These are phyloP conservation scores for Spironucleus salmonicida DNA, from an alignment of 208 protist genomes.

Conservation along the genomic window DNA sequence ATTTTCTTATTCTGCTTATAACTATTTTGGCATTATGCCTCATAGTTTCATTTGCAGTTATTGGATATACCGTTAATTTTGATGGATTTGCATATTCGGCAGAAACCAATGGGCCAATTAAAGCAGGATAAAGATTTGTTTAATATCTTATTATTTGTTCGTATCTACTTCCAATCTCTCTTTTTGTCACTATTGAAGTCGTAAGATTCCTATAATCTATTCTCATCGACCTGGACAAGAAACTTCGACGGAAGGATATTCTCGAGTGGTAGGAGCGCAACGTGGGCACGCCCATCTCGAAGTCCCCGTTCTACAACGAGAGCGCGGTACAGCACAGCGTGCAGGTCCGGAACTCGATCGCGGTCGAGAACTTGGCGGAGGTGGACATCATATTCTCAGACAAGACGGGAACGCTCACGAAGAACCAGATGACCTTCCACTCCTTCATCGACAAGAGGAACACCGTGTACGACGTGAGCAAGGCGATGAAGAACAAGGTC, in stretches of 20 bases:
- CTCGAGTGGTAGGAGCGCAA: neutral
- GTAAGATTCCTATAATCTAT: neutral
- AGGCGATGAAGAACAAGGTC: no score
- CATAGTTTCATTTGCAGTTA: no score
- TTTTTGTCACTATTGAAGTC: neutral
- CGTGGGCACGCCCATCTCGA: no score
- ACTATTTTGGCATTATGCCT: no score
- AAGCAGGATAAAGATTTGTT: no score
- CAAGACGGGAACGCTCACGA: slow-evolving; percentile 92
- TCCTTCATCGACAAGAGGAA: neutral
- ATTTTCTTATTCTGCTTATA: no score
- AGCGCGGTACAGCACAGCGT: no score
- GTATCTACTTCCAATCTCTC: slow-evolving; percentile 3
- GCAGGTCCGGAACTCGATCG: neutral
- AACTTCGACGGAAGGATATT: neutral
- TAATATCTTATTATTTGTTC: slow-evolving; percentile 16
- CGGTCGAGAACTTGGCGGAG: slow-evolving; percentile 76
- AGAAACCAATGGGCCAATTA: no score
- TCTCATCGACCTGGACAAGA: neutral
- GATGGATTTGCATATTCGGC: no score
- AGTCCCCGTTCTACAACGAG: no score
- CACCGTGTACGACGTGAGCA: neutral
- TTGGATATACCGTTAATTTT: no score
- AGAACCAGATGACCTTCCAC: slow-evolving; percentile 73
- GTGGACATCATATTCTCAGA: slow-evolving; percentile 86